A percentile compares a stretch with the other conserved stretches of the same genome.
Conservation (phyloP, 495 filamentous ascomycete genomes). For the Parmelia sp. region DNA sequence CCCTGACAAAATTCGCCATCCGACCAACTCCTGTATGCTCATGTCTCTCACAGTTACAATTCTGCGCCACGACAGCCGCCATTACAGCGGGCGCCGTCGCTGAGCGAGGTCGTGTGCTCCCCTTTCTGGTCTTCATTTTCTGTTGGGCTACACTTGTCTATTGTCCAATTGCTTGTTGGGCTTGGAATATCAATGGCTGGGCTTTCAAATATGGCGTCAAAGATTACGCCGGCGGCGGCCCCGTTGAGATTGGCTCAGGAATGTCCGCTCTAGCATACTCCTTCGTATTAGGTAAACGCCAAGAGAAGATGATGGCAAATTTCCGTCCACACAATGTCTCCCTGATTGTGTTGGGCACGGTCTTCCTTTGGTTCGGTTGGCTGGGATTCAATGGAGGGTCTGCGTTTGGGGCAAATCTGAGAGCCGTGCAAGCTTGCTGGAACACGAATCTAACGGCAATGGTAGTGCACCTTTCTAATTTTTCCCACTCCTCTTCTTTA, state of each 20-base stretch:
- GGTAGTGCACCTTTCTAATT: too few species aligned
- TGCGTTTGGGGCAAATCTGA: slow-evolving; percentile 91
- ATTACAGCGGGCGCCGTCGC: slow-evolving; percentile 90
- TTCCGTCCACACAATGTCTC: slow-evolving; percentile 96
- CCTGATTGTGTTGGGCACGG: slow-evolving; percentile 88
- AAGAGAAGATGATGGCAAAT: slow-evolving; percentile 99
- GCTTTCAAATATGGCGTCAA: slow-evolving; percentile 84
- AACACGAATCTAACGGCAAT: slow-evolving; percentile 90
- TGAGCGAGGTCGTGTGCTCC: slow-evolving; percentile 87
- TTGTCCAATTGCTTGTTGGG: slow-evolving; percentile 94
- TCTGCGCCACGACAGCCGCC: slow-evolving; percentile 85
- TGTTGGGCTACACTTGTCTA: slow-evolving; percentile 97
- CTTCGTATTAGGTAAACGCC: slow-evolving; percentile 87
- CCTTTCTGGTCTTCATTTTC: slow-evolving; percentile 93
- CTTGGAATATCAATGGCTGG: slow-evolving; percentile 93
- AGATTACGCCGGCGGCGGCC: slow-evolving; percentile 95
- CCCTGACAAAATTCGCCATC: background rate
- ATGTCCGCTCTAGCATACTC: slow-evolving; percentile 91
- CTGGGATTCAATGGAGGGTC: slow-evolving; percentile 98
- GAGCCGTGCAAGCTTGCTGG: slow-evolving; percentile 95
- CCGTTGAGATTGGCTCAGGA: slow-evolving; percentile 95
- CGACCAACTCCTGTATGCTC: background rate
- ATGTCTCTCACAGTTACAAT: slow-evolving; percentile 69
- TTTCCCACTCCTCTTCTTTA: too few species aligned
- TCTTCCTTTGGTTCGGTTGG: slow-evolving; percentile 98